Conservation (phyloP, 2,329 filamentous ascomycete species). For the Colletotrichum liriopes region DNA sequence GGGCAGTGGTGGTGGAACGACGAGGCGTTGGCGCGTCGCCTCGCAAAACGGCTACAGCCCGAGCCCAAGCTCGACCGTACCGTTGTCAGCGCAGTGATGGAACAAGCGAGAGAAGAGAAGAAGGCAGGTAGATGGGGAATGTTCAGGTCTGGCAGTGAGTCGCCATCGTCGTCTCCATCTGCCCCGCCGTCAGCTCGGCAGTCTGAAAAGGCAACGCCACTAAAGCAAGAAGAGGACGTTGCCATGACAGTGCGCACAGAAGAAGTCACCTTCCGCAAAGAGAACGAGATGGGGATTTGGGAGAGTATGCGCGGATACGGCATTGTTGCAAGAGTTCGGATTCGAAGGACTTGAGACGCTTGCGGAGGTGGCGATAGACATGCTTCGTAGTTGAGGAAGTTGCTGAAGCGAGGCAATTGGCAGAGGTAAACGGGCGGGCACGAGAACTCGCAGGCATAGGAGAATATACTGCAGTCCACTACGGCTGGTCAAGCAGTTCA, state of each 20-base stretch:
- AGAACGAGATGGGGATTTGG: constrained; percentile 68
- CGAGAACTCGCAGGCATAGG: not conserved
- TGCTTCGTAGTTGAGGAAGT: not conserved
- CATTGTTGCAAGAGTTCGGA: constrained; percentile 60
- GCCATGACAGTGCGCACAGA: constrained; percentile 61
- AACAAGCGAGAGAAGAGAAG: constrained; percentile 53
- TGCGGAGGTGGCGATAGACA: not conserved
- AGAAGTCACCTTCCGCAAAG: constrained; percentile 65
- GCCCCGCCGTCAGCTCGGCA: not conserved
- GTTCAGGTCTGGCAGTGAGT: constrained; percentile 47
- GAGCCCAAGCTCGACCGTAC: constrained; percentile 46
- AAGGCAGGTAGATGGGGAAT: constrained; percentile 53
- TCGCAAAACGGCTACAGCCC: constrained; percentile 60
- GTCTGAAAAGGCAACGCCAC: not conserved
- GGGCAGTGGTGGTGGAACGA: constrained; percentile 61
- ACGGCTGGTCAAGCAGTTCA: not conserved
- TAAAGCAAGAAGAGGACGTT: constrained; percentile 46
- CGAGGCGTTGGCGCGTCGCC: constrained; percentile 60
- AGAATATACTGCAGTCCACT: not conserved
- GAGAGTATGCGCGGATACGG: constrained; percentile 67
- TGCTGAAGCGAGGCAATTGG: not conserved
- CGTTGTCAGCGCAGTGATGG: constrained; percentile 50
- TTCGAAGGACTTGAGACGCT: constrained; percentile 35
- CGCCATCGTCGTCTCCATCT: constrained; percentile 26
- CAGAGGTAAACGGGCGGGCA: not conserved